Conservation (phyloP, 164 flowering plant species). For the Magnolia officinalis region DNA sequence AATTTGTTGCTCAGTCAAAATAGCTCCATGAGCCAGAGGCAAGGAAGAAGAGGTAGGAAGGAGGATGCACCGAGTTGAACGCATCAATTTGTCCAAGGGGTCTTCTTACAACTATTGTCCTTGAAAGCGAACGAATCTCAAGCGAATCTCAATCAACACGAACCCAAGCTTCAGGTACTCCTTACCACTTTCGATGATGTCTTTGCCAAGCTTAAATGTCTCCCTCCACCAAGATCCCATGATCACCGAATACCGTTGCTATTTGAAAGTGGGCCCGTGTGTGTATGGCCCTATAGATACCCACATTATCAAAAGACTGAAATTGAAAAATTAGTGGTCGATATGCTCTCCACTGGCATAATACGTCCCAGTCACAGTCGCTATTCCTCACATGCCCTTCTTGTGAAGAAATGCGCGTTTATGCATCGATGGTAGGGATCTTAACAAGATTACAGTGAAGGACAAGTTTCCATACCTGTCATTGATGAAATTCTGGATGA, state of each 20-base stretch:
- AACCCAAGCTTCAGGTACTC: not conserved
- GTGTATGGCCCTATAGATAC: not conserved
- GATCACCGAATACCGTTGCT: not conserved
- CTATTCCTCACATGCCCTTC: not conserved
- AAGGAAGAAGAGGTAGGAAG: too few relatives aligned
- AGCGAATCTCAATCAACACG: not conserved
- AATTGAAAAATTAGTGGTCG: conserved; percentile 3
- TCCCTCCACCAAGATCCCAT: too few relatives aligned
- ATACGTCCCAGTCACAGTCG: not conserved
- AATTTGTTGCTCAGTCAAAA: too few relatives aligned
- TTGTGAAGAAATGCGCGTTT: not conserved
- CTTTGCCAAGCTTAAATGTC: not conserved
- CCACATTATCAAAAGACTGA: not conserved
- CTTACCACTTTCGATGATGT: not conserved
- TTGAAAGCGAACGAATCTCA: too few relatives aligned
- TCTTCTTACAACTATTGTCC: not conserved
- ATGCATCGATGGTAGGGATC: not conserved
- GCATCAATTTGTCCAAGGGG: not conserved
- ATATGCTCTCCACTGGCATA: not conserved
- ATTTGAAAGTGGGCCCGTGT: not conserved
- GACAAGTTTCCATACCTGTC: conserved; percentile 5
- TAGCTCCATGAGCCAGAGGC: too few relatives aligned
- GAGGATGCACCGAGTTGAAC: too few relatives aligned
- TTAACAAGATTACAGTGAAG: conserved; percentile 1
- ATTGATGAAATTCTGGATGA: conserved; percentile 6